phyloP scores from a whole-genome alignment of 2,329 filamentous ascomycete genomes.

The Ophiostoma ulmi region DNA sequence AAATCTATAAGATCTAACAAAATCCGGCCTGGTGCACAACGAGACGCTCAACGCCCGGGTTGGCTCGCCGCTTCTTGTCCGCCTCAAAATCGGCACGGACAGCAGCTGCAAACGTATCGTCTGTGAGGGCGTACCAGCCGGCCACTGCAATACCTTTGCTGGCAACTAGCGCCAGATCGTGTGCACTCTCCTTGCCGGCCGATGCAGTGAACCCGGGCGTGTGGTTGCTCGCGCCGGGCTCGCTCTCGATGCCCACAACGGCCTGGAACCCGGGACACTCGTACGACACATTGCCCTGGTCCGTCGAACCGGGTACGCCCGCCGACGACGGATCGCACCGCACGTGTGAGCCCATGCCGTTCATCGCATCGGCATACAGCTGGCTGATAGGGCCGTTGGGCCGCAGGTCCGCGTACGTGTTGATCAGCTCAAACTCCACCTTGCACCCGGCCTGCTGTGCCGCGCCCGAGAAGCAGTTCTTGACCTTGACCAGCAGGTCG shows the following conservation, averaged over 20 bases:
- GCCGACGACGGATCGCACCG: constrained; percentile 22
- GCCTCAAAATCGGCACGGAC: constrained; percentile 16
- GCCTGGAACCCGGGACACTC: constrained; percentile 17
- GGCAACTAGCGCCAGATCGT: neutral
- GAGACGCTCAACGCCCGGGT: neutral
- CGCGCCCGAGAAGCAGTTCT: constrained; percentile 9
- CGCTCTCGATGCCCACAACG: constrained; percentile 5
- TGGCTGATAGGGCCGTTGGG: neutral
- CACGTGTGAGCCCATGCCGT: neutral
- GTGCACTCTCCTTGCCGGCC: neutral
- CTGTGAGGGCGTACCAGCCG: constrained; percentile 10
- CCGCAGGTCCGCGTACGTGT: constrained; percentile 12
- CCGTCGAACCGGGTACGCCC: neutral
- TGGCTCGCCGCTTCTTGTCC: constrained; percentile 10
- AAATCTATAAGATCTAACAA: neutral
- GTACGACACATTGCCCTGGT: constrained; percentile 14
- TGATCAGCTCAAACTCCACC: neutral
- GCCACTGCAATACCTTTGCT: constrained; percentile 11
- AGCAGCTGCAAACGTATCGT: constrained; percentile 6
- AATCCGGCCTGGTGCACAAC: neutral
- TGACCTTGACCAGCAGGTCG: constrained; percentile 2
- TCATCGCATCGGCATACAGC: neutral
- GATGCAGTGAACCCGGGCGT: constrained; percentile 15
- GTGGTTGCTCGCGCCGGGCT: constrained; percentile 11
- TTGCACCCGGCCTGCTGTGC: constrained; percentile 11